phyloP scores from a whole-genome alignment of 1,284 basidiomycete species.

The Salmacisia buchloeana region DNA sequence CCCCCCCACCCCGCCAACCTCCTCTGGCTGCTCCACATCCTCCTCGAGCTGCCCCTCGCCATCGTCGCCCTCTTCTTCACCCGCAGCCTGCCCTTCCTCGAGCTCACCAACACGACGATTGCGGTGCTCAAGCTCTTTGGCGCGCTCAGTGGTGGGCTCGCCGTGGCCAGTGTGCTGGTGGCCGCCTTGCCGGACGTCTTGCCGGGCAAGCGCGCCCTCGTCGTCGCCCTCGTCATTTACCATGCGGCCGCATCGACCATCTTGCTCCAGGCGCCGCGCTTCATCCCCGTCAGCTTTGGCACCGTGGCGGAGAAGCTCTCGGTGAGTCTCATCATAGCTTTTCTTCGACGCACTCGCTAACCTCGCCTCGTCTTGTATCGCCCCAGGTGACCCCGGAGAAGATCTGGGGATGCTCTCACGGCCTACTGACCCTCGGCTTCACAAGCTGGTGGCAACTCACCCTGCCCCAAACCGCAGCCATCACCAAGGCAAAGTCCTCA shows the following conservation, averaged over 20 bases:
- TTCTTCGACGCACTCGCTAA: too few relatives aligned
- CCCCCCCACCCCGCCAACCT: slow-evolving; percentile 17
- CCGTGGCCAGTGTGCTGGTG: slow-evolving; percentile 22
- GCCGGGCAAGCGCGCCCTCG: slow-evolving; percentile 74
- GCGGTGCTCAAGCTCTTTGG: slow-evolving; percentile 61
- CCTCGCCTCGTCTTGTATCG: neutral
- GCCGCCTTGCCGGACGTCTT: slow-evolving; percentile 61
- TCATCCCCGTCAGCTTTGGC: slow-evolving; percentile 69
- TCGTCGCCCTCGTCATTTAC: slow-evolving; percentile 68
- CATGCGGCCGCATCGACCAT: slow-evolving; percentile 69
- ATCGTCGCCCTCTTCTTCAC: slow-evolving; percentile 68
- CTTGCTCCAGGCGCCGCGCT: slow-evolving; percentile 68
- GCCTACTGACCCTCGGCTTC: slow-evolving; percentile 23
- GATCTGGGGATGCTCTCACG: slow-evolving; percentile 26
- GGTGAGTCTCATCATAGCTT: slow-evolving; percentile 3
- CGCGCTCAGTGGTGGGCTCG: slow-evolving; percentile 17
- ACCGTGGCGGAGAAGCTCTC: slow-evolving; percentile 57
- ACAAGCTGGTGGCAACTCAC: slow-evolving; percentile 49
- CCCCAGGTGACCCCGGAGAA: slow-evolving; percentile 28
- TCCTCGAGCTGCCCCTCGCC: slow-evolving; percentile 67
- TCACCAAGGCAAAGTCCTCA: slow-evolving; percentile 1
- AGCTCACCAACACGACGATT: slow-evolving; percentile 71
- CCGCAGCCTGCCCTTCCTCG: slow-evolving; percentile 63
- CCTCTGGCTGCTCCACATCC: slow-evolving; percentile 69
- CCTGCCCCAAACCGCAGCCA: neutral